Base-by-base conservation (phyloP, 805 yeast species). In the Barnettozyma populi region DNA sequence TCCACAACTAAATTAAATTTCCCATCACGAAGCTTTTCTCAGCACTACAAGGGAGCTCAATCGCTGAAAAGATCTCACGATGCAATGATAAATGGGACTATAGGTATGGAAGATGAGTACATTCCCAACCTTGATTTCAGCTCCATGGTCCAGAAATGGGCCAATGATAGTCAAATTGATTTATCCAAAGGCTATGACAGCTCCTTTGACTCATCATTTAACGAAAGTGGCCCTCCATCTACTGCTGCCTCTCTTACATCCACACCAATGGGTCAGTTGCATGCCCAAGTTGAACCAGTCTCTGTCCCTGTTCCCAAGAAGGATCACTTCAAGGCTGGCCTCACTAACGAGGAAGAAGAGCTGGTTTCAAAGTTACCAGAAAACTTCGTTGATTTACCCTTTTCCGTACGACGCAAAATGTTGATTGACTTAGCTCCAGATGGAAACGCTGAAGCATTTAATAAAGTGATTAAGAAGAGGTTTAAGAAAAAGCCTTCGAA, bases 21-120 rank as follows among this genome's bases (percentile, higher is more conserved):
- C 9, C 36, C 54, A 8, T 27, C 51, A n/a, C 56, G 48, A 47
- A 51, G 54, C 13, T 44, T 48, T 20, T 44, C 57, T 8, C 46
- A 47, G 24, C 16, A 35, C 63, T 45, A 56, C 48, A n/a, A 54
- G 20, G 47, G 38, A n/a, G 14, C 46, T 37, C 44, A 44, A 11
- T 39, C 46, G 0, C 21, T 43, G 41, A 43, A 39, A 41, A 32
- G 51, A 47, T 38, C 44, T 19, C 46, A 35, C 25, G 38, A 39
- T 7, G 23, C 32, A 5, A 32, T 25, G 31, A 20, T 39, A 7
- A 14, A 35, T 5, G 41, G 44, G 2, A 20, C 41, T 13, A 46
- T 29, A 32, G 90, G 88, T 1, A 68, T 84, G 54, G 84, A 81
- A 57, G 92, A 85, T 61, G 94, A 86, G 58, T 86, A 85, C 57